Evolutionary conservation across 257 asterid genomes (phyloP), one percentile per base, ranked within the genome.

Genomic region (Solanum dulcamara): DNA sequence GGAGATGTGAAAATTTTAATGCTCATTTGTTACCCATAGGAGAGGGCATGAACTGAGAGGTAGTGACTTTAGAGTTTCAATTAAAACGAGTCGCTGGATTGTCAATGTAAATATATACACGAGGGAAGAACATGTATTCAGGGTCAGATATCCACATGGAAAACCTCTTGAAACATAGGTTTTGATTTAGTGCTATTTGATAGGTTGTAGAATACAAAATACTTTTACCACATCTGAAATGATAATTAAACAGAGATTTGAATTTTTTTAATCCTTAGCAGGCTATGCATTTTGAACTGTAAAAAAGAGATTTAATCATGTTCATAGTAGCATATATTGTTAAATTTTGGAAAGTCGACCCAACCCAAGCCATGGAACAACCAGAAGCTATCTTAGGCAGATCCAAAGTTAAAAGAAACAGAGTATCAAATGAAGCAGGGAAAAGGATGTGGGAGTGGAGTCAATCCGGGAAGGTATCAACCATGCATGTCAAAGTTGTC

Each of bases 1-100:
- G 88, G 26, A 84, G 88, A 7, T 80, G 87, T 83, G 88, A 87
- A 75, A 74, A 75, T 1, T 40, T 83, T 46, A 81, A 90, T 1
- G 88, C 90, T 20, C 96, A 92, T 70, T 85, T 93, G 85, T 89
- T 94, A 86, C 96, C 95, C 0, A 93, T 93, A n/a, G 96, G 94
- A 60, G 94, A 90, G 55, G 98, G 94, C 3, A 83, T 32, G 5
- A 51, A 1, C 32, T n/a, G 5, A 66, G 26, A 9, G 28, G 18
- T 20, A 84, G 67, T 37, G 88, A 46, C 20, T 83, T 38, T 32
- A 48, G 70, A 59, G 75, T 66, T 83, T 28, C 28, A 22, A 75
- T 83, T 37, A 44, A 51, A 15, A 77, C 8, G 62, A 77, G n/a
- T 6, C 83, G 26, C 6, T 77, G 83, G 60, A 24, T 77, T 77